Base-by-base conservation (phyloP, 1,139 yeast species). In the Wickerhamomyces sp. region DNA sequence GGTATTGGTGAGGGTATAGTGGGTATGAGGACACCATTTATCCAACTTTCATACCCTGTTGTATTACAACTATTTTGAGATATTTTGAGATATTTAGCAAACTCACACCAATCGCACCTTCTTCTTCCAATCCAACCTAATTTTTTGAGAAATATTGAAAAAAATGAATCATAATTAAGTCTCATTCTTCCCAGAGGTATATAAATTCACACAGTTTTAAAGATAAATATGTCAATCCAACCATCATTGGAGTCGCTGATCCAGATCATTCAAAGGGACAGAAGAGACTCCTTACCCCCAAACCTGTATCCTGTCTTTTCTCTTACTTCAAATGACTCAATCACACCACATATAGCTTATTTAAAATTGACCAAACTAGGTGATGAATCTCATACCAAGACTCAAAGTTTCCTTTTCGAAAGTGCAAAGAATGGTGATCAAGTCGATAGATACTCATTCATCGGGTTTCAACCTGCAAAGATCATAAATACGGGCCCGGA, bases 291-390 rank as follows among this genome's bases (percentile, higher is more conserved):
- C 53, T 59, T 31, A 40, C 54, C 48, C 7, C 78, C 81, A 40
- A 85, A 87, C 61, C 68, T 89, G 58, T 87, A 83, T 60, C 97
- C 97, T 2, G 80, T 93, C 30, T 89, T 77, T 67, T 77, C 87
- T 35, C 82, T 79, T 51, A 78, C 88, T 50, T 76, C 85, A 10
- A 82, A 89, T 15, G 89, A 85, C 49, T 85, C 85, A 51, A 68
- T 90, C 58, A 88, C 95, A 3, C 95, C 96, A 2, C 95, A 91
- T 61, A 79, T 79, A 50, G 98, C 98, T 0, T 93, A 91, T 63
- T 71, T 94, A 61, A 87, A 85, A 64, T 73, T 93, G 46, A 84
- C 95, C 7, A 73, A 79, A 43, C 78, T 91, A 44, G 89, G 89
- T 49, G 75, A 81, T 45, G 60, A 68, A 10, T 44, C 58, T 18